Base-by-base conservation (phyloP, 2,329 filamentous ascomycete genomes). In the Thyridium curvatum region DNA sequence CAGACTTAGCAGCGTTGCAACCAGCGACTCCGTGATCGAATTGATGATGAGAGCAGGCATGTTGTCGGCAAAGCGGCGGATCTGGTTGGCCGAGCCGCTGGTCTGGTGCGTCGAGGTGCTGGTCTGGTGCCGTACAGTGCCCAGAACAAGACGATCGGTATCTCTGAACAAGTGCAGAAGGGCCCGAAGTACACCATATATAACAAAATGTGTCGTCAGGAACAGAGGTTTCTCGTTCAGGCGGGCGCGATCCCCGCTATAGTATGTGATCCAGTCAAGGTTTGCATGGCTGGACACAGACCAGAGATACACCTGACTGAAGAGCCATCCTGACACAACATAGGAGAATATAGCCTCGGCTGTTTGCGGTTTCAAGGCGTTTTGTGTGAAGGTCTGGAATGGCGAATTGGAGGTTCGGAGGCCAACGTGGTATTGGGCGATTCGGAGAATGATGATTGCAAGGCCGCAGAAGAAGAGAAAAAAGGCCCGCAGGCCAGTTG, bases 201-300 rank as follows among this genome's bases (percentile, higher is more conserved):
- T 59, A 3, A 82, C 55, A 47, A 93, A 77, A 52, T 85, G 80
- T 43, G 74, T 77, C 28, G 86, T 80, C 37, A 95, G 68, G 56
- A 89, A 93, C 18, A 97, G 74, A 1, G 88, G 83, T 47, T 85
- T 78, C 67, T 97, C 91, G 57, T 97, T 97, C 42, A 96, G 64
- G 38, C 79, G 74, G 15, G 84, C 74, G 29, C 89, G 76, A 57
- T 93, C 86, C 48, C 74, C 81, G 44, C 69, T 80, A 59, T 77
- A 79, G 48, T 79, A 74, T 39, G 83, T 84, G 48, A 94, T 79
- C 75, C 84, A 86, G 46, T 75, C 73, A 39, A 96, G 69, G 44
- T 82, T 79, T 38, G 75, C 72, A 30, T 64, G 62, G 14, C 67
- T 64, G 16, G 79, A 66, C 37, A 75, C 69, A 4, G 83, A 84